Conservation (phyloP, 177 flowering plant species). For the Vitis hybrid region DNA sequence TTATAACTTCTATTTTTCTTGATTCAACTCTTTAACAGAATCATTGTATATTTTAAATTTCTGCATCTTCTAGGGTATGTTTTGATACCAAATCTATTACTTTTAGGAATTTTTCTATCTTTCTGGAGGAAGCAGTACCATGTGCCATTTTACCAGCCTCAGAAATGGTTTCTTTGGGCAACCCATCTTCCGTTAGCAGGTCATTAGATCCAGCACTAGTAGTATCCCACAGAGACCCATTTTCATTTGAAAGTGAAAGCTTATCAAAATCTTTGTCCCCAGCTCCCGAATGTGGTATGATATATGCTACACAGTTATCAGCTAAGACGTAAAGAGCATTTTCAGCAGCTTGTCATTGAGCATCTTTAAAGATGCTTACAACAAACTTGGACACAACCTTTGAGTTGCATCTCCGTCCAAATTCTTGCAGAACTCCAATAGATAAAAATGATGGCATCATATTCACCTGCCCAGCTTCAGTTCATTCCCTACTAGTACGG, state of each 20-base stretch:
- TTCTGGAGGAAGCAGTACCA: too few species aligned
- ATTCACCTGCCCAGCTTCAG: slow-evolving; percentile 48
- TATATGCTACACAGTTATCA: slow-evolving; percentile 56
- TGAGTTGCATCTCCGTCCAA: slow-evolving; percentile 75
- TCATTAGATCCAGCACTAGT: slow-evolving; percentile 39
- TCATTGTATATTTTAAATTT: too few species aligned
- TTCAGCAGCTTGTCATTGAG: too few species aligned
- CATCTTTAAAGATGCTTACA: slow-evolving; percentile 68
- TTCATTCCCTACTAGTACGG: slow-evolving; percentile 37
- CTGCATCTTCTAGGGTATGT: too few species aligned
- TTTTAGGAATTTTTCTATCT: too few species aligned
- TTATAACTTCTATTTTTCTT: too few species aligned
- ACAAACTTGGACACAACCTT: slow-evolving; percentile 90
- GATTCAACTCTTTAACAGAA: too few species aligned
- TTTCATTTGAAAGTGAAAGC: slow-evolving; percentile 49
- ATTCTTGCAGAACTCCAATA: slow-evolving; percentile 81
- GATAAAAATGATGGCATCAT: slow-evolving; percentile 45
- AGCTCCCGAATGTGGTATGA: slow-evolving; percentile 38
- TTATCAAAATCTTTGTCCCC: slow-evolving; percentile 42
- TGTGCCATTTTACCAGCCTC: slow-evolving; percentile 22
- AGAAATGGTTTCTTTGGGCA: slow-evolving; percentile 35
- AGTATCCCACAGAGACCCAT: slow-evolving; percentile 73
- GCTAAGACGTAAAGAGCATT: too few species aligned
- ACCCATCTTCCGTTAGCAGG: slow-evolving; percentile 29
- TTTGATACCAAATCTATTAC: too few species aligned